phyloP scores from a whole-genome alignment of 2,329 filamentous ascomycete genomes.

The Pseudocercospora vitis region DNA sequence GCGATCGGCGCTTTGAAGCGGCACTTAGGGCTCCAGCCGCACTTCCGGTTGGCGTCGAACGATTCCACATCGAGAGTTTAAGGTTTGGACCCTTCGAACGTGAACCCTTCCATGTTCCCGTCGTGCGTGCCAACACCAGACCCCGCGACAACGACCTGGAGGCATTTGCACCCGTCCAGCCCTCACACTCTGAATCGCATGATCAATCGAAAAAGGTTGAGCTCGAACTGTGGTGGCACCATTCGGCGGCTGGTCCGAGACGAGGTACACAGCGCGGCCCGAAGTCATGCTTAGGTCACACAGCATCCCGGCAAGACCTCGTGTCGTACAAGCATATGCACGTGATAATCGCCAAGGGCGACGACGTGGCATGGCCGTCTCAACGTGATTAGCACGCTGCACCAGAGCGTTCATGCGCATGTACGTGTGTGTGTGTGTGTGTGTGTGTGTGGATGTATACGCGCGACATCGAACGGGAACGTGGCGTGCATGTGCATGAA shows the following conservation, averaged over 20 bases:
- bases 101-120: too few species aligned
- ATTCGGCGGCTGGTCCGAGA: too few species aligned
- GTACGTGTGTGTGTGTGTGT: too few species aligned
- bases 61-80: background rate
- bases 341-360: constrained; percentile 7
- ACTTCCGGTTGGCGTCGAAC: background rate
- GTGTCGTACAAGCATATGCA: constrained; percentile 9
- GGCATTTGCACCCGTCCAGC: too few species aligned
- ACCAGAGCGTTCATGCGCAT: constrained; percentile 1
- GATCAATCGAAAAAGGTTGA: too few species aligned
- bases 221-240: too few species aligned
- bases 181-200: too few species aligned
- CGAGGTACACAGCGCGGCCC: too few species aligned
- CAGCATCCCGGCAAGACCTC: constrained; percentile 3
- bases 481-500: constrained; percentile 9
- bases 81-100: too few species aligned
- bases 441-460: background rate
- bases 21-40: constrained; percentile 8
- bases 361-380: constrained; percentile 12
- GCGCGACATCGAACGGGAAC: background rate
- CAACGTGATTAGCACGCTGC: constrained; percentile 7
- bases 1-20: constrained; percentile 1
- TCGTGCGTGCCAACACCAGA: too few species aligned
- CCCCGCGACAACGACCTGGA: too few species aligned
- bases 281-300: constrained; percentile 7